phyloP scores from a whole-genome alignment of 352 stramenopile genomes.

The Pythium oligandrum region DNA sequence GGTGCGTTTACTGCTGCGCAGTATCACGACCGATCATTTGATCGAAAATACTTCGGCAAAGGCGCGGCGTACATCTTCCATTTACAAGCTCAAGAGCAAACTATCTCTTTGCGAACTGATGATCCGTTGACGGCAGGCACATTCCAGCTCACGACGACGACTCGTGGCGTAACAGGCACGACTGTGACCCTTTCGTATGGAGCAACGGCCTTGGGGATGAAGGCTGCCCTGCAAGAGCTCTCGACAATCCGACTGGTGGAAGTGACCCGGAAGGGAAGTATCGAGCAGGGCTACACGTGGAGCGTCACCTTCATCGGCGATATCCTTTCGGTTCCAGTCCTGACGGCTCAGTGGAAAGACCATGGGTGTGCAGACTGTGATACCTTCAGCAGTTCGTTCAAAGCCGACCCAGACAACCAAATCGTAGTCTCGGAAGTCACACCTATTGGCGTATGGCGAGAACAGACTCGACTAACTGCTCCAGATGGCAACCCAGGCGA shows the following conservation, averaged over 20 bases:
- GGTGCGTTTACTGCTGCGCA: constrained; percentile 47
- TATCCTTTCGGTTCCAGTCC: constrained; percentile 49
- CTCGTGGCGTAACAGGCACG: constrained; percentile 52
- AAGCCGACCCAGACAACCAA: constrained; percentile 46
- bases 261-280: constrained; percentile 55
- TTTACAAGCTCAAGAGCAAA: constrained; percentile 70
- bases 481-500: constrained; percentile 74
- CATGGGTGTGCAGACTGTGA: constrained; percentile 64
- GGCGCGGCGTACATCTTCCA: constrained; percentile 76
- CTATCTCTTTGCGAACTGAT: constrained; percentile 50
- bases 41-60: constrained; percentile 59
- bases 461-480: constrained; percentile 52
- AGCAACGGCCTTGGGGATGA: constrained; percentile 61
- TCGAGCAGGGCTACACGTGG: constrained; percentile 81
- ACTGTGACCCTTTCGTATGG: constrained; percentile 61
- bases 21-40: constrained; percentile 56
- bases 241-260: constrained; percentile 80
- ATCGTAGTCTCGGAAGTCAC: constrained; percentile 47
- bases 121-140: constrained; percentile 55
- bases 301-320: constrained; percentile 80
- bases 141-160: constrained; percentile 68
- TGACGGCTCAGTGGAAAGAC: constrained; percentile 56
- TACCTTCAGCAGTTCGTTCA: constrained; percentile 67
- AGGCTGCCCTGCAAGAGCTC: constrained; percentile 76
- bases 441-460: constrained; percentile 50